phyloP scores from a whole-genome alignment of 1,284 basidiomycete genomes.

The Testicularia cyperi region DNA sequence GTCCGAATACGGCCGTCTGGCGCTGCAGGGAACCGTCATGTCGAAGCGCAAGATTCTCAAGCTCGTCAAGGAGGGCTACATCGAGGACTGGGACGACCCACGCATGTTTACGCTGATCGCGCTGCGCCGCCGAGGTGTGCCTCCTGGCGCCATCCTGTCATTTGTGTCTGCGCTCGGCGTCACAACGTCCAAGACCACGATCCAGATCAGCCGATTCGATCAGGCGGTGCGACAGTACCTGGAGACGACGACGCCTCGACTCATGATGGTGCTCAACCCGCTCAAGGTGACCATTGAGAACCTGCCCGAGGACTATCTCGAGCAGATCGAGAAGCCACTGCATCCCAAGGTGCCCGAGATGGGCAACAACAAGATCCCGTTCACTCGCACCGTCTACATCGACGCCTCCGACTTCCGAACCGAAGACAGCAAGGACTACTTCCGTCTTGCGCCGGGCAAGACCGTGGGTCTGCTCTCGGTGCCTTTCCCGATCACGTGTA shows the following conservation, averaged over 20 bases:
- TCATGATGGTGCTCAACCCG: slow-evolving; percentile 89
- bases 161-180: slow-evolving; percentile 94
- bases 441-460: slow-evolving; percentile 94
- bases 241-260: slow-evolving; percentile 81
- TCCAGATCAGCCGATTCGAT: slow-evolving; percentile 86
- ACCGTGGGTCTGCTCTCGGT: slow-evolving; percentile 94
- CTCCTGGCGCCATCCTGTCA: slow-evolving; percentile 87
- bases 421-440: slow-evolving; percentile 91
- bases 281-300: slow-evolving; percentile 85
- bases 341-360: slow-evolving; percentile 92
- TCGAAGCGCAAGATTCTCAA: slow-evolving; percentile 94
- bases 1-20: slow-evolving; percentile 93
- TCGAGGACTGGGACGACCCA: slow-evolving; percentile 95
- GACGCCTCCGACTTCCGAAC: slow-evolving; percentile 91
- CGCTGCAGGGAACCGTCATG: slow-evolving; percentile 90
- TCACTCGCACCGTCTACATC: slow-evolving; percentile 88
- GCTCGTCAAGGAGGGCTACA: slow-evolving; percentile 80
- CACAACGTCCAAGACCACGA: slow-evolving; percentile 77
- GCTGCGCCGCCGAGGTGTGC: slow-evolving; percentile 87
- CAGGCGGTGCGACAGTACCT: slow-evolving; percentile 84
- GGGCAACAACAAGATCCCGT: slow-evolving; percentile 79
- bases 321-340: slow-evolving; percentile 84
- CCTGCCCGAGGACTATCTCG: slow-evolving; percentile 79
- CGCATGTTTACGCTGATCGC: slow-evolving; percentile 97
- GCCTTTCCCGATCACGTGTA: slow-evolving; percentile 92